These are phyloP conservation scores for Sphagnum fallax DNA, from an alignment of 228 moss, liverwort and hornwort species.

Conservation along the genomic window DNA sequence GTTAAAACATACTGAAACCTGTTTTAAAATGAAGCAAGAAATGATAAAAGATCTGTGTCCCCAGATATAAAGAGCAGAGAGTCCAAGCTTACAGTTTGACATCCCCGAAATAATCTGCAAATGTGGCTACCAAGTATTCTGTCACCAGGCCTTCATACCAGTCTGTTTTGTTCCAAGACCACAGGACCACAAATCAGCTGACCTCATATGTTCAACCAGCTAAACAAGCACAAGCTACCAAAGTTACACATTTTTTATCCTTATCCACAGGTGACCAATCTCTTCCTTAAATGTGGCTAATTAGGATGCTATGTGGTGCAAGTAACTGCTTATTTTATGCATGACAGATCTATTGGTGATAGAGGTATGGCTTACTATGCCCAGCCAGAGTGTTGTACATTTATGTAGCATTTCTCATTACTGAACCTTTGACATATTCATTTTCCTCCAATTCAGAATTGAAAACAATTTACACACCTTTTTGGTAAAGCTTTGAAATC, in stretches of 20 bases:
- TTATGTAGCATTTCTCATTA: too few relatives aligned
- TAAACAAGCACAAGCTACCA: slow-evolving; percentile 11
- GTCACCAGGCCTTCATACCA: slow-evolving; percentile 99
- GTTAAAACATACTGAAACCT: too few relatives aligned
- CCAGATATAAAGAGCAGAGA: too few relatives aligned
- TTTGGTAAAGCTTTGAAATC: slow-evolving; percentile 90
- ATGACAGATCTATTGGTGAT: too few relatives aligned
- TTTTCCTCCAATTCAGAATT: too few relatives aligned
- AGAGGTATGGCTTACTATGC: too few relatives aligned
- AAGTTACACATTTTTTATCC: slow-evolving; percentile 25
- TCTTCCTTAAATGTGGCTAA: slow-evolving; percentile 44
- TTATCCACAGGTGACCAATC: slow-evolving; percentile 29
- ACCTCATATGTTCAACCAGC: too few relatives aligned
- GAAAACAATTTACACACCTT: slow-evolving; percentile 36
- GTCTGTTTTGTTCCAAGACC: slow-evolving; percentile 42
- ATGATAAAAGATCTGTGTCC: too few relatives aligned
- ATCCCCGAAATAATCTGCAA: slow-evolving; percentile 98
- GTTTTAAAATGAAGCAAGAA: too few relatives aligned
- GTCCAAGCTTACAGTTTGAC: slow-evolving; percentile 76
- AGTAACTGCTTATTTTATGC: too few relatives aligned
- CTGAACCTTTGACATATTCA: too few relatives aligned
- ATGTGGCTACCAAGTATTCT: slow-evolving; percentile 99
- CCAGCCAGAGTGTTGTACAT: too few relatives aligned
- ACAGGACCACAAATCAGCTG: not conserved
- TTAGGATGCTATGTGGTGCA: slow-evolving; percentile 20